A percentile compares a stretch with the other conserved stretches of the same genome.
These are phyloP conservation scores for Penicillium griseofulvum DNA, from an alignment of 2,329 filamentous ascomycete species.

Conservation along the genomic window DNA sequence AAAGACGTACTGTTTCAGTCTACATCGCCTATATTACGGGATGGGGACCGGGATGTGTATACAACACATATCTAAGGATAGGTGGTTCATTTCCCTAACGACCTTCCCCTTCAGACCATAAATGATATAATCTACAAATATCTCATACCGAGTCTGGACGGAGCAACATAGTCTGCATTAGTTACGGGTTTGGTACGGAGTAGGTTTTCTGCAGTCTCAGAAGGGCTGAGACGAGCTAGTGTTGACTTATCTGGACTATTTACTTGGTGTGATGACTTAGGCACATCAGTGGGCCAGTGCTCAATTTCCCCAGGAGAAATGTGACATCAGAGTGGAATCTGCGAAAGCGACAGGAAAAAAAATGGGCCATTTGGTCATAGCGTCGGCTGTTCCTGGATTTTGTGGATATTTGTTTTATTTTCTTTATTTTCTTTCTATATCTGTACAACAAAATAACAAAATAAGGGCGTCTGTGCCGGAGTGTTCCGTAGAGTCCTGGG, in stretches of 20 bases:
- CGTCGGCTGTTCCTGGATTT: slow-evolving; percentile 10
- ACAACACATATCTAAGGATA: neutral
- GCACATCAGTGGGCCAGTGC: slow-evolving; percentile 19
- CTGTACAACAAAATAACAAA: neutral
- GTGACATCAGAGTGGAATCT: slow-evolving; percentile 22
- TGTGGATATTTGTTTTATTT: neutral
- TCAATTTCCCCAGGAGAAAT: slow-evolving; percentile 21
- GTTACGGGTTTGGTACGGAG: neutral
- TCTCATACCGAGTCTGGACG: neutral
- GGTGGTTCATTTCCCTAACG: too few relatives aligned
- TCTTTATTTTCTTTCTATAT: neutral
- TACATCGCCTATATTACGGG: neutral
- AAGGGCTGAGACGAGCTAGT: slow-evolving; percentile 14
- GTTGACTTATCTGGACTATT: slow-evolving; percentile 16
- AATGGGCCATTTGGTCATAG: slow-evolving; percentile 17
- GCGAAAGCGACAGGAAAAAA: neutral
- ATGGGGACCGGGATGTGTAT: neutral
- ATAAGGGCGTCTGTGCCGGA: too few relatives aligned
- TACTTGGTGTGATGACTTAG: slow-evolving; percentile 11
- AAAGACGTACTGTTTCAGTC: neutral
- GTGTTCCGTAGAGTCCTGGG: too few relatives aligned
- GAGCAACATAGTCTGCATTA: neutral
- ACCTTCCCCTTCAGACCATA: too few relatives aligned
- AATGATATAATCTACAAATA: neutral
- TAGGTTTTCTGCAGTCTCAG: neutral